phyloP scores from a whole-genome alignment of 352 stramenopile species.

The Phytophthora pisi region DNA sequence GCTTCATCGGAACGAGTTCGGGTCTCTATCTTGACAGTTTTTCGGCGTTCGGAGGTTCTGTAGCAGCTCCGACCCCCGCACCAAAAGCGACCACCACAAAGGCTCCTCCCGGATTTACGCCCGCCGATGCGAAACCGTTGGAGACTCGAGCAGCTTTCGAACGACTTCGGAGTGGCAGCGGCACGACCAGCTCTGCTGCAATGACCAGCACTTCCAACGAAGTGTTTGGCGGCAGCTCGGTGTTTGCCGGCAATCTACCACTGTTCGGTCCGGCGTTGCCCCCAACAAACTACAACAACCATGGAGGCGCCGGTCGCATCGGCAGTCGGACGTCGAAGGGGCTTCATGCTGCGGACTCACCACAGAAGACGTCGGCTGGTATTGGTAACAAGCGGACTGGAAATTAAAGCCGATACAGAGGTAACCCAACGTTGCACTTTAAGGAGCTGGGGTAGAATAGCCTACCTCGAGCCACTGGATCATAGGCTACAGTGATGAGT shows the following conservation, averaged over 20 bases:
- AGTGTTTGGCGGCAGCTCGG: conserved; percentile 21
- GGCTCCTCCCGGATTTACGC: conserved; percentile 61
- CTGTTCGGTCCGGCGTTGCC: conserved; percentile 45
- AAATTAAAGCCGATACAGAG: not conserved
- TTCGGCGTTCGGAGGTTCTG: conserved; percentile 17
- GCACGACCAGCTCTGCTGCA: not conserved
- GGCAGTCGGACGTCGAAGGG: conserved; percentile 33
- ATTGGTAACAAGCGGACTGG: not conserved
- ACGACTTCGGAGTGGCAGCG: conserved; percentile 26
- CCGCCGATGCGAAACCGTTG: conserved; percentile 59
- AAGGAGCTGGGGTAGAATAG: not conserved
- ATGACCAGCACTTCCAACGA: conserved; percentile 3
- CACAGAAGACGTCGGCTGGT: not conserved
- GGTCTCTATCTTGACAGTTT: conserved; percentile 19
- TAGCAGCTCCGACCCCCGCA: conserved; percentile 1
- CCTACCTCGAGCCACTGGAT: not conserved
- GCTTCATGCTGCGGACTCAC: conserved; percentile 3
- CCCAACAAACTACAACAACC: conserved; percentile 3
- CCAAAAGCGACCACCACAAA: conserved; percentile 25
- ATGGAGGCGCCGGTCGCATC: conserved; percentile 29
- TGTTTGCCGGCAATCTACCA: conserved; percentile 53
- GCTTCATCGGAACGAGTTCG: conserved; percentile 15
- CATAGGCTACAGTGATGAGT: not conserved
- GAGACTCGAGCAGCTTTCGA: conserved; percentile 59
- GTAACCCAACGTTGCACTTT: not conserved